Percentiles rank a stretch among this genome's conserved stretches.
These are phyloP conservation scores for Trichoderma hamatum DNA, from an alignment of 2,329 filamentous ascomycete genomes.

Conservation along the genomic window DNA sequence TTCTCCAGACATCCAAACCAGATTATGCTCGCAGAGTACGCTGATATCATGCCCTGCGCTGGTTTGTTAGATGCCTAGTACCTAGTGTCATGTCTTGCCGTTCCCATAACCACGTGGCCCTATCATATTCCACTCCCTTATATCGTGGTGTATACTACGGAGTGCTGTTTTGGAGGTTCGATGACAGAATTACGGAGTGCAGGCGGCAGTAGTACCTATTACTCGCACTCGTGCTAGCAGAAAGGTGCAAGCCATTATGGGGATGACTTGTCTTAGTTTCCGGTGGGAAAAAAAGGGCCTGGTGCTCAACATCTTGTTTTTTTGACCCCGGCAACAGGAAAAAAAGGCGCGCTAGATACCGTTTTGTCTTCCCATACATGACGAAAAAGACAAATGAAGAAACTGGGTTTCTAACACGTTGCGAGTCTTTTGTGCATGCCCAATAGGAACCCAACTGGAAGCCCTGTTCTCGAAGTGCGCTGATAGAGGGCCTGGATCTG, in stretches of 20 bases:
- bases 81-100: not conserved
- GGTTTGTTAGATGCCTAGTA: not conserved
- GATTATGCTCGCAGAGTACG: not conserved
- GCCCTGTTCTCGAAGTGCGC: not conserved
- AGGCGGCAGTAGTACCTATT: not conserved
- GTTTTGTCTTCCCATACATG: slow-evolving; percentile 7
- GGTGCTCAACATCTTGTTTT: not conserved
- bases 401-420: slow-evolving; percentile 3
- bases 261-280: slow-evolving; percentile 20
- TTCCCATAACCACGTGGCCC: slow-evolving; percentile 3
- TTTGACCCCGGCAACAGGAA: slow-evolving; percentile 20
- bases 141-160: not conserved
- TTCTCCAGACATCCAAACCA: slow-evolving; percentile 17
- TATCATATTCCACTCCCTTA: slow-evolving; percentile 5
- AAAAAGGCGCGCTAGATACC: slow-evolving; percentile 8
- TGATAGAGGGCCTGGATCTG: not conserved
- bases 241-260: not conserved
- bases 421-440: not conserved
- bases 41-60: not conserved
- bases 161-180: not conserved
- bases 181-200: slow-evolving; percentile 1
- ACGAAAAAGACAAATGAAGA: slow-evolving; percentile 1
- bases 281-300: slow-evolving; percentile 9
- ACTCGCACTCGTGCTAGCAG: not conserved
- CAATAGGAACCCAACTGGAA: not conserved